Percentiles rank a stretch among this genome's conserved stretches.
These are phyloP conservation scores for Herpetomonas samuelpessoai DNA, from an alignment of 208 protist genomes.

Conservation along the genomic window DNA sequence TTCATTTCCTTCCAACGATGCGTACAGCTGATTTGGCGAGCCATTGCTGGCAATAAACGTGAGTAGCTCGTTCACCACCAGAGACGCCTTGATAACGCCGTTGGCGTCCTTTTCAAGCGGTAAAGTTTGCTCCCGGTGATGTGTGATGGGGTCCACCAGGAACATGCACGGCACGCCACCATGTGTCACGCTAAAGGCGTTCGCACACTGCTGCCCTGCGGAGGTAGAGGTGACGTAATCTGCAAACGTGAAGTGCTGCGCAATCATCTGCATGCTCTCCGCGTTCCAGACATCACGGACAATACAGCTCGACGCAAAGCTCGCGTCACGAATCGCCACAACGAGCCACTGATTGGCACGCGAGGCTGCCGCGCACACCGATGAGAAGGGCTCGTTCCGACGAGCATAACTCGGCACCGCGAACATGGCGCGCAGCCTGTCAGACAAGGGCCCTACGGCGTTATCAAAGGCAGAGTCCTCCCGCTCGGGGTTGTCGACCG, in stretches of 20 bases:
- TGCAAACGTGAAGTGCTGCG: slow-evolving; percentile 40
- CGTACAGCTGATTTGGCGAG: slow-evolving; percentile 20
- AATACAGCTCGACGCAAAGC: slow-evolving; percentile 61
- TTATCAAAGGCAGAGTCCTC: slow-evolving; percentile 4
- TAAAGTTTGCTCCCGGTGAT: slow-evolving; percentile 38
- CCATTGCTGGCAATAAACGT: slow-evolving; percentile 38
- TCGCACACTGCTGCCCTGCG: slow-evolving; percentile 29
- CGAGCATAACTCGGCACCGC: slow-evolving; percentile 48
- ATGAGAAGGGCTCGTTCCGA: slow-evolving; percentile 20
- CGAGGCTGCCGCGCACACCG: slow-evolving; percentile 39
- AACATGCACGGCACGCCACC: slow-evolving; percentile 42
- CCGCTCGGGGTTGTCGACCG: slow-evolving; percentile 11
- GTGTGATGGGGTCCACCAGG: slow-evolving; percentile 72
- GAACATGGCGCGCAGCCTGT: slow-evolving; percentile 31
- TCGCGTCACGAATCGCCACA: slow-evolving; percentile 41
- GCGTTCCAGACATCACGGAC: slow-evolving; percentile 70
- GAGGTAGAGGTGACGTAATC: slow-evolving; percentile 45
- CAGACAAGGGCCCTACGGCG: background rate
- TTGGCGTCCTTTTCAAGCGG: slow-evolving; percentile 14
- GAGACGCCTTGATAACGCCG: slow-evolving; percentile 29
- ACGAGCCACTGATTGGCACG: slow-evolving; percentile 61
- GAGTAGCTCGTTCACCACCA: slow-evolving; percentile 41
- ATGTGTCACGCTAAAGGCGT: slow-evolving; percentile 37
- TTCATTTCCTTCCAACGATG: background rate
- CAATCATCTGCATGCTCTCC: slow-evolving; percentile 30